These are phyloP conservation scores for Plasmodium ovale DNA, from an alignment of 169 alveolate genomes.

Conservation along the genomic window DNA sequence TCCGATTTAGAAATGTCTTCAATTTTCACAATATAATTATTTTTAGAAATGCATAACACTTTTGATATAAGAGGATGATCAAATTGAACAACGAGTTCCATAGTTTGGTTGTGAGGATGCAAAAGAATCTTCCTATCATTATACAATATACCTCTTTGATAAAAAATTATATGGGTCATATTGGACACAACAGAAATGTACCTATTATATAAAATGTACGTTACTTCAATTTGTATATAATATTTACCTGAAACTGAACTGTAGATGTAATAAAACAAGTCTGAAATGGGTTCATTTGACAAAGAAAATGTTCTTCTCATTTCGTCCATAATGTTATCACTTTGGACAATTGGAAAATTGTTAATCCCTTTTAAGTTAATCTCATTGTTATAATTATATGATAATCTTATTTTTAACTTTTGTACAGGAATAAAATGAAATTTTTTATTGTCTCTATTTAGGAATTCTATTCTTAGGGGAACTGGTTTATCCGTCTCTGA, in stretches of 20 bases:
- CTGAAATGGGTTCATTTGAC: constrained; percentile 7
- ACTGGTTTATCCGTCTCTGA: not conserved
- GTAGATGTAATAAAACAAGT: constrained; percentile 26
- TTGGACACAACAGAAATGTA: constrained; percentile 31
- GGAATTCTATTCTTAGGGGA: constrained; percentile 26
- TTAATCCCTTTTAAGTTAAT: constrained; percentile 12
- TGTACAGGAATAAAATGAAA: constrained; percentile 16
- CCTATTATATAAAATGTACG: constrained; percentile 17
- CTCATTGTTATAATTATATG: constrained; percentile 16
- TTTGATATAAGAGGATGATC: constrained; percentile 51
- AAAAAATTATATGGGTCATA: constrained; percentile 11
- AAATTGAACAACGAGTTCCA: constrained; percentile 11
- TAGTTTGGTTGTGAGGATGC: constrained; percentile 34
- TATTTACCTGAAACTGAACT: constrained; percentile 22
- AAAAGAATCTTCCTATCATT: constrained; percentile 4
- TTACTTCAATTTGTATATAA: constrained; percentile 58
- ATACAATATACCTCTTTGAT: constrained; percentile 22
- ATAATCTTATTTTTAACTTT: constrained; percentile 13
- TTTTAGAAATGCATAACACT: constrained; percentile 35
- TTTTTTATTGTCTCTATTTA: constrained; percentile 24
- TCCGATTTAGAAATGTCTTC: not conserved
- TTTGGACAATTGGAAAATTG: not conserved
- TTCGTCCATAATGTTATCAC: not conserved
- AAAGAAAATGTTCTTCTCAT: not conserved
- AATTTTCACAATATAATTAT: constrained; percentile 4